These are phyloP conservation scores for Epichloe sylvatica DNA, from an alignment of 2,329 filamentous ascomycete genomes.

Conservation along the genomic window DNA sequence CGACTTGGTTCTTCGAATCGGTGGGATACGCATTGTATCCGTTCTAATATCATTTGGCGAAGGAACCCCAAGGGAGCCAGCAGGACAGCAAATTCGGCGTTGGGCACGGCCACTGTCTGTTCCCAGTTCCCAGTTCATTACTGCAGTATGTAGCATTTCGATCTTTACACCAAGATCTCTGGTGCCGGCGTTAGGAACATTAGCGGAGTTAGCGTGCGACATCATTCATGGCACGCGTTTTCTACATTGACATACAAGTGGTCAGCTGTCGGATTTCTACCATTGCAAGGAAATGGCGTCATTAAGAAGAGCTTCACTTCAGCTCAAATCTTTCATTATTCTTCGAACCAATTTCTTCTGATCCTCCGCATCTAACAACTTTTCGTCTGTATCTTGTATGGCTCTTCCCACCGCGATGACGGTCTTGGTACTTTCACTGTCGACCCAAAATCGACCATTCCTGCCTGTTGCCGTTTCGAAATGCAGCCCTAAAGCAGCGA, in stretches of 20 bases:
- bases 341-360: constrained; percentile 59
- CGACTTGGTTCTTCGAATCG: not conserved
- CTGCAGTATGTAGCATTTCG: not conserved
- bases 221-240: not conserved
- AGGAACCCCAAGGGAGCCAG: not conserved
- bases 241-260: not conserved
- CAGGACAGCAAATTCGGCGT: not conserved
- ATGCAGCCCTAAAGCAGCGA: constrained; percentile 60
- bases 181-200: not conserved
- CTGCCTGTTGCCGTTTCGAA: constrained; percentile 91
- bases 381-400: constrained; percentile 63
- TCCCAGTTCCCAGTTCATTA: not conserved
- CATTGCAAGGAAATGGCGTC: not conserved
- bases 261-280: not conserved
- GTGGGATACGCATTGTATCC: not conserved
- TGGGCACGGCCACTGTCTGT: not conserved
- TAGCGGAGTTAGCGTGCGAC: not conserved
- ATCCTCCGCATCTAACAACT: constrained; percentile 44
- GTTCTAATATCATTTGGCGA: not conserved
- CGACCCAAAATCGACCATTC: constrained; percentile 87
- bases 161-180: not conserved
- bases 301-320: constrained; percentile 20
- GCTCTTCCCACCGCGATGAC: constrained; percentile 68
- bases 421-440: constrained; percentile 58
- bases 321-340: constrained; percentile 45